Base-by-base conservation (phyloP, 108 stramenopile species). In the Nitzschia palea region DNA sequence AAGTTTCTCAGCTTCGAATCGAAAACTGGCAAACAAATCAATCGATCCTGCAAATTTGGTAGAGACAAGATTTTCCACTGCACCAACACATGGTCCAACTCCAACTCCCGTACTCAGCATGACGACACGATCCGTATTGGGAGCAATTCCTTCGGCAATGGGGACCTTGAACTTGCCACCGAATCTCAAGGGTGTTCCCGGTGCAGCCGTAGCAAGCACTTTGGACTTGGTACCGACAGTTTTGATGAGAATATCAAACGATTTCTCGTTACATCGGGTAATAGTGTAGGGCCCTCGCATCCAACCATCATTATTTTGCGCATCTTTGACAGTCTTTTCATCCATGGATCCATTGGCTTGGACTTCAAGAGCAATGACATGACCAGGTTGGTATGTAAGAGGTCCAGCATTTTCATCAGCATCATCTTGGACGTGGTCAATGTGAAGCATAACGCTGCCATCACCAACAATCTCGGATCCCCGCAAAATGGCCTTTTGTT, bases 81-180 rank as follows among this genome's bases (percentile, higher is more conserved):
- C 74, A 18, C 82, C 82, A 1, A 83, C 48, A 54, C 74, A 76
- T 1, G 82, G 82, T 5, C 82, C 82, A 44, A 83, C 53, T 22
- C 82, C 82, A 3, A 79, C 78, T 27, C 82, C 82, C 14, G 82
- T 83, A 2, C 76, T 68, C 14, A 83, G 44, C 66, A 76, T 30
- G 17, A 83, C 72, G 28, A 83, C 63, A 17, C 60, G 66, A 3
- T 55, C 30, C 17, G 55, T 59, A 25, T 56, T 40, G 0, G 25
- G 23, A 27, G 33, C 67, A 67, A 83, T 67, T 12, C 82, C 82
- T 62, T 80, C 76, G 14, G 64, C 50, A 44, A 83, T 83, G 8
- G 82, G 82, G 5, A 83, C 82, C 0, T 83, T 47, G 56, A 83
- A 83, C 23, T 77, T 80, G 20, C 82, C 82, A 20, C 82, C 82